phyloP scores from a whole-genome alignment of 2,329 filamentous ascomycete genomes.

The Coleophoma eucalyptorum region DNA sequence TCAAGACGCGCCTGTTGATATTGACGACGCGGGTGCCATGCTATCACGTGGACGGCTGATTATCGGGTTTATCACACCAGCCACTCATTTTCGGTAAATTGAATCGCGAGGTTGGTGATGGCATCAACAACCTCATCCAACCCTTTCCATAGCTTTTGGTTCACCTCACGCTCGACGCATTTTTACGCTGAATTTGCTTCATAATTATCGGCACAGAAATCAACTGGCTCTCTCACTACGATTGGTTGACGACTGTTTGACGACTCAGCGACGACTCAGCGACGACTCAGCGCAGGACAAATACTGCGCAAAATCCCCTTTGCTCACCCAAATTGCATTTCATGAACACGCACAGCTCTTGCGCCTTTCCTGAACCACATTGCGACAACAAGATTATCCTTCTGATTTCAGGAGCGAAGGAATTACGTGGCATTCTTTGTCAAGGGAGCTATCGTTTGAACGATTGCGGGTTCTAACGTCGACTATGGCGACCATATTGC shows the following conservation, averaged over 20 bases:
- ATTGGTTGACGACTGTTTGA: no score
- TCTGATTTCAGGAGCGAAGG: no score
- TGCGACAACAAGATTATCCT: no score
- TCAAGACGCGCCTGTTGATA: background rate
- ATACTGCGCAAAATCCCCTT: background rate
- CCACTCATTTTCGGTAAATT: background rate
- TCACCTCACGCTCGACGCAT: background rate
- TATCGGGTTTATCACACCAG: background rate
- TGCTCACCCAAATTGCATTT: background rate
- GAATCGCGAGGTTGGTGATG: background rate
- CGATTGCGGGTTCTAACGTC: background rate
- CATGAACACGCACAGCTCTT: background rate
- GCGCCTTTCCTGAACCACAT: background rate
- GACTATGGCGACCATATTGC: constrained; percentile 29
- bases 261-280: no score
- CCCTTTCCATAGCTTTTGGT: background rate
- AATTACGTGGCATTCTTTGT: no score
- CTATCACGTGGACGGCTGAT: background rate
- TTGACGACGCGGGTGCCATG: background rate
- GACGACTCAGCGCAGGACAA: no score
- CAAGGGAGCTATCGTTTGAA: background rate
- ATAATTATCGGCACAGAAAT: background rate
- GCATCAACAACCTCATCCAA: background rate
- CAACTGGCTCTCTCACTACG: background rate
- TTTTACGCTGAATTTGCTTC: background rate